These are phyloP conservation scores for Rhodomyrtus tomentosa DNA, from an alignment of 345 rosid genomes.

Conservation along the genomic window DNA sequence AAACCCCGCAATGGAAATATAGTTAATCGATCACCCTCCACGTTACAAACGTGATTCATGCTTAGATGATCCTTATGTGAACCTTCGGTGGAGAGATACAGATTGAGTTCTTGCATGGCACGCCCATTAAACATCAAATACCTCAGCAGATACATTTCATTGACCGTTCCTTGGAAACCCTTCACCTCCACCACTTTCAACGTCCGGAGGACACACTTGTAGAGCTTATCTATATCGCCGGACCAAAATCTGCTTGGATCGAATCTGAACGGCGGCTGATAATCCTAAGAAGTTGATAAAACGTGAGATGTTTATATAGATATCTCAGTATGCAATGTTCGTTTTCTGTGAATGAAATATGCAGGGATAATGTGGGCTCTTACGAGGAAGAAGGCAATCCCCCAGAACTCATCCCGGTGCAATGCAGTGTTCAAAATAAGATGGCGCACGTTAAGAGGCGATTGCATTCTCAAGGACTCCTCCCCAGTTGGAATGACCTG, in stretches of 20 bases:
- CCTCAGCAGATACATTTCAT: conserved; percentile 5
- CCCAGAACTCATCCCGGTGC: conserved; percentile 13
- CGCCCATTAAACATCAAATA: conserved; percentile 10
- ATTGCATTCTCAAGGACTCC: neutral
- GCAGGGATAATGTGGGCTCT: neutral
- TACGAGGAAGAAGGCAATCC: conserved; percentile 32
- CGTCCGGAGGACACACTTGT: conserved; percentile 10
- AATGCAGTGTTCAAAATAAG: conserved; percentile 19
- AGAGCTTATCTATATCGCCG: neutral
- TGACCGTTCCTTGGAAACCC: conserved; percentile 8
- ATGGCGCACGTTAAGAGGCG: conserved; percentile 9
- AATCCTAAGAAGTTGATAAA: neutral
- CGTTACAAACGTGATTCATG: neutral
- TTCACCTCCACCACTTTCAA: conserved; percentile 26
- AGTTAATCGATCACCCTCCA: neutral
- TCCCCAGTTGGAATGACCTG: conserved; percentile 24
- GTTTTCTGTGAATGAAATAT: too few species aligned
- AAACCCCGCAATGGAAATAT: neutral
- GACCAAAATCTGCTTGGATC: neutral
- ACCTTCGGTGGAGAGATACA: conserved; percentile 2
- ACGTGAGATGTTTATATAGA: neutral
- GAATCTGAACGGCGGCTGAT: neutral
- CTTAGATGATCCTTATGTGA: neutral
- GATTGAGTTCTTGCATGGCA: conserved; percentile 10
- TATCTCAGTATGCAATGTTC: neutral